Conservation (phyloP, 805 yeast genomes). For the Yamadazyma sp. region DNA sequence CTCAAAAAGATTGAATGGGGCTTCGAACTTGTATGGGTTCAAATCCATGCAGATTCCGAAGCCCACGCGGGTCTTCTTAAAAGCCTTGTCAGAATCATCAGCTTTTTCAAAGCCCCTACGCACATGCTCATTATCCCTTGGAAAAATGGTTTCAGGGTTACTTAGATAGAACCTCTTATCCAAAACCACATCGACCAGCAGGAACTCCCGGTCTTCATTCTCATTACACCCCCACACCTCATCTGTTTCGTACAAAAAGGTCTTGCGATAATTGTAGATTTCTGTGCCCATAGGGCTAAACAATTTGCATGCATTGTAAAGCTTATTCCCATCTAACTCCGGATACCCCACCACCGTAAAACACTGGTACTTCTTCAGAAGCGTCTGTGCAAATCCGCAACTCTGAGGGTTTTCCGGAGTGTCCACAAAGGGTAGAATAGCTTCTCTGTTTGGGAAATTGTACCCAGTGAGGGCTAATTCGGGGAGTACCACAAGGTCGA, state of each 20-base stretch:
- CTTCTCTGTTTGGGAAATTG: slow-evolving; percentile 51
- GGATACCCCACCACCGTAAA: slow-evolving; percentile 84
- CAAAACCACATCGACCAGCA: slow-evolving; percentile 42
- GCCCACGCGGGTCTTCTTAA: slow-evolving; percentile 39
- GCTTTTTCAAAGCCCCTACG: slow-evolving; percentile 8
- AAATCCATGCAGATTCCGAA: slow-evolving; percentile 95
- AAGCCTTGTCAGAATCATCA: background rate
- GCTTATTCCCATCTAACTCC: slow-evolving; percentile 41
- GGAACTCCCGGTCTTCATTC: slow-evolving; percentile 57
- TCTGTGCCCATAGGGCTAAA: slow-evolving; percentile 58
- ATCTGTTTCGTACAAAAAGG: slow-evolving; percentile 76
- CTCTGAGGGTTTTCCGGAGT: slow-evolving; percentile 45
- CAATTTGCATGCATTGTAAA: slow-evolving; percentile 73
- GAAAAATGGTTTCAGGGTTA: background rate
- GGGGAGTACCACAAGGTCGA: slow-evolving; percentile 74
- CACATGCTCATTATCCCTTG: too few species aligned
- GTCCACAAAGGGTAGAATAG: slow-evolving; percentile 62
- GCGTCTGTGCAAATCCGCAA: slow-evolving; percentile 54
- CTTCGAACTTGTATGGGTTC: slow-evolving; percentile 80
- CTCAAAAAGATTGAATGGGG: slow-evolving; percentile 76
- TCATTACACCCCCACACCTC: slow-evolving; percentile 77
- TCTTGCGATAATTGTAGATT: slow-evolving; percentile 69
- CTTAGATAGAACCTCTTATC: slow-evolving; percentile 20
- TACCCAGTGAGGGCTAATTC: slow-evolving; percentile 87
- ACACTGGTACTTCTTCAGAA: slow-evolving; percentile 53